Base-by-base conservation (phyloP, 306 rosid species). In the Purshia tridentata region DNA sequence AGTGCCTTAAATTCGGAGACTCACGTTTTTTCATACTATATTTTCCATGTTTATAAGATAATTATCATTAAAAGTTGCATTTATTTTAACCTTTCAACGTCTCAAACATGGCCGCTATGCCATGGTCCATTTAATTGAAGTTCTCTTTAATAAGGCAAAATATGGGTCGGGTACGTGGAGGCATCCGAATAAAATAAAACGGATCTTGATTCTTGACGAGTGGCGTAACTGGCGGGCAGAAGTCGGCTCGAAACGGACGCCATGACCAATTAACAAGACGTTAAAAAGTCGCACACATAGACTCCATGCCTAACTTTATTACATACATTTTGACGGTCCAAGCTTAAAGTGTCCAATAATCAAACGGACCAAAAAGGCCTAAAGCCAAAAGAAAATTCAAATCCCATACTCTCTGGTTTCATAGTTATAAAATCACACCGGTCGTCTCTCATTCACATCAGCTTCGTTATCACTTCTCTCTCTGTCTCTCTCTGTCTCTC, bases 171-270 rank as follows among this genome's bases (percentile, higher is more conserved):
- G 59, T 13, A 12, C 5, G 11, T 14, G 22, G 9, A 41, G 6
- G 66, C 16, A 16, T 61, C 66, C 66, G 66, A 40, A 37, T 37
- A 2, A 20, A n/a, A 46, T 5, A 3, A 20, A 18, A 13, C 2
- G 48, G 49, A 18, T 67, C 58, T 45, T 8, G 61, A 52, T 3
- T 63, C 1, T 39, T 19, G 71, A 70, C 35, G 4, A 47, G 64
- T 65, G 88, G 80, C 88, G 88, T 80, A 82, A 87, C 82, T 81
- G 80, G 73, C 88, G 82, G 48, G 76, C 66, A 63, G 1, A 59
- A 65, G 52, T 45, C 80, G 41, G 29, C 57, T 22, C 41, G 23
- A 69, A 23, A 42, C 42, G 6, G 11, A 19, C 44, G 42, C 68
- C 23, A 16, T 9, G 20, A 12, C 18, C 16, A 15, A 13, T 14